Base-by-base conservation (phyloP, 2,329 filamentous ascomycete genomes). In the Zymoseptoria pseudotritici region DNA sequence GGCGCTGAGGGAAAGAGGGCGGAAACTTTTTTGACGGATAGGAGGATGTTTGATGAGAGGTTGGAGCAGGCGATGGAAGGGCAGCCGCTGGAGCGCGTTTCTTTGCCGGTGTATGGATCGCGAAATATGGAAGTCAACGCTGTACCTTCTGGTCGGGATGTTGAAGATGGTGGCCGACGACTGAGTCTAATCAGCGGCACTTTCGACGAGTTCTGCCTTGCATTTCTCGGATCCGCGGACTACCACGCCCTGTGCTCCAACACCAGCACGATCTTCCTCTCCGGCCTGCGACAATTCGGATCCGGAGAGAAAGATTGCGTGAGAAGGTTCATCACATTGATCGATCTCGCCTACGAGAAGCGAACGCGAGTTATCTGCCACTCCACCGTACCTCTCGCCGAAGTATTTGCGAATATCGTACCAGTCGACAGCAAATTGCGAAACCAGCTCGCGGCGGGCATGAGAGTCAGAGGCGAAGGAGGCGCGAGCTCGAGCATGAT, bases 311-410 rank as follows among this genome's bases (percentile, higher is more conserved):
- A 91, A 55, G 86, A 88, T 66, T 75, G 83, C 19, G 79, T 91
- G 2, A 79, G 88, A 4, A 82, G 89, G 11, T 85, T 92, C 69
- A 92, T 92, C 69, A 91, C 88, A 0, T 77, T 92, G 2, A 80
- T 92, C 1, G 89, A 92, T 69, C 86, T 88, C 0, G 78, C 90
- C 0, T 92, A 91, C 71, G 88, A 92, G 73, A 84, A 87, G 4
- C 82, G 85, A 3, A 90, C 88, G 70, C 87, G 88, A 63, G 79
- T 92, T 3, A 72, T 90, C 19, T 67, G 65, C 20, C 56, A 58
- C 8, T 67, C 65, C 4, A 55, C 58, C 10, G 66, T 64, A 1
- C 65, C 67, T 13, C 59, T 69, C n/a, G 58, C 54, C 31, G 68
- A 70, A 36, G 61, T 69, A 0, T 70, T 70, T 26, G 55, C 56